Evolutionary conservation across 202 grass and related monocot genomes (phyloP).

Genomic region (Schoenoplectus triqueter): DNA sequence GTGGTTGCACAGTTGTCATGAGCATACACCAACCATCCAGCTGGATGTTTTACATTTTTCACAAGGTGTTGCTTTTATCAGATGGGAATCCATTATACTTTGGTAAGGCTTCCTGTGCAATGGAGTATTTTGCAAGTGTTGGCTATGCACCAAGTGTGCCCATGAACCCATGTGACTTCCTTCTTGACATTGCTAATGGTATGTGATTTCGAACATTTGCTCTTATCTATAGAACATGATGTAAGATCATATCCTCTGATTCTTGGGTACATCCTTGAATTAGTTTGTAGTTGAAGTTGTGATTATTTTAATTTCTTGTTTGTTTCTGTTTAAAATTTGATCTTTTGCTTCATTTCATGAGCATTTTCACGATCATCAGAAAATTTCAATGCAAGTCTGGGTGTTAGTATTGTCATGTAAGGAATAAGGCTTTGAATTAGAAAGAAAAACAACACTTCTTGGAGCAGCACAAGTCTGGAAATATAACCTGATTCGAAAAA

Average conservation of each 20-base stretch:
- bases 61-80: slow-evolving; percentile 52
- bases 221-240: background rate
- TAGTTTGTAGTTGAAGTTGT: background rate
- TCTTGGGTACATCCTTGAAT: background rate
- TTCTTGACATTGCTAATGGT: slow-evolving; percentile 62
- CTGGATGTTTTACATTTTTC: slow-evolving; percentile 60
- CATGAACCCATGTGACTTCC: slow-evolving; percentile 58
- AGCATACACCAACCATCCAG: slow-evolving; percentile 66
- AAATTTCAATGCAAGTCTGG: background rate
- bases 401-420: background rate
- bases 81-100: slow-evolving; percentile 50
- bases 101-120: slow-evolving; percentile 42
- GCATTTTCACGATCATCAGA: background rate
- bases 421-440: background rate
- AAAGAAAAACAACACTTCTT: background rate
- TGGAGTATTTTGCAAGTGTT: slow-evolving; percentile 50
- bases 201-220: background rate
- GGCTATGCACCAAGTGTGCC: slow-evolving; percentile 38
- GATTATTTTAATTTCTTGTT: background rate
- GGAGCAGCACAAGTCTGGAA: too few species aligned
- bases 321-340: background rate
- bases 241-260: too few species aligned
- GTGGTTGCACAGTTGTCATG: slow-evolving; percentile 48
- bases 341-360: background rate
- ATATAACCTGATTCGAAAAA: too few species aligned